Percentiles rank a stretch among this genome's conserved stretches.
Evolutionary conservation across 2,329 filamentous ascomycete species (phyloP).

Genomic region (Penicillium polonicum): DNA sequence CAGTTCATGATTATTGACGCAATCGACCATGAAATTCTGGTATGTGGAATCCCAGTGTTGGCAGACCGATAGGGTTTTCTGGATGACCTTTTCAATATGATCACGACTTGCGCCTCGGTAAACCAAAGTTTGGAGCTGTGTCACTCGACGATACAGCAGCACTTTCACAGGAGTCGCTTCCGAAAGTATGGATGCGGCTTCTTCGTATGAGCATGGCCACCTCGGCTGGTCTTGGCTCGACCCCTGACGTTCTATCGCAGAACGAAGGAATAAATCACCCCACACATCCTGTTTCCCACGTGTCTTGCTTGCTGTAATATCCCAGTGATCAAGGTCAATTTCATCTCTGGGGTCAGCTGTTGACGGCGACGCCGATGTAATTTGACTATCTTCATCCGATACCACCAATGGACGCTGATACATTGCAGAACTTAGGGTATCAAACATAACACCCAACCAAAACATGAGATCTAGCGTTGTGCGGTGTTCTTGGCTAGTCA

Average conservation of each 20-base stretch:
- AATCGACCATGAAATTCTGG: constrained; percentile 53
- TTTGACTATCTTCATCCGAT: constrained; percentile 48
- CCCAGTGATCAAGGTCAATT: constrained; percentile 13
- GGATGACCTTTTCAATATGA: constrained; percentile 51
- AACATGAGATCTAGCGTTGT: constrained; percentile 55
- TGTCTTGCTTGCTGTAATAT: constrained; percentile 1
- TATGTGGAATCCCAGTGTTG: constrained; percentile 57
- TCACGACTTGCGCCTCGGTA: constrained; percentile 40
- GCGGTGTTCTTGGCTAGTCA: constrained; percentile 32
- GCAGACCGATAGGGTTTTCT: constrained; percentile 51
- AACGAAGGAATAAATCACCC: constrained; percentile 40
- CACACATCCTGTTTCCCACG: constrained; percentile 33
- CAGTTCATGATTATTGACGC: constrained; percentile 50
- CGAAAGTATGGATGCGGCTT: constrained; percentile 51
- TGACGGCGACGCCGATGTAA: constrained; percentile 20
- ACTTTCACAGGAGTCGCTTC: constrained; percentile 60
- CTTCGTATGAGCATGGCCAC: constrained; percentile 58
- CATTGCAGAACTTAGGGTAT: constrained; percentile 57
- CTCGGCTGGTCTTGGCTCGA: constrained; percentile 27
- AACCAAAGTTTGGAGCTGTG: constrained; percentile 55
- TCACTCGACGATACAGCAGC: constrained; percentile 57
- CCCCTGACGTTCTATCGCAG: constrained; percentile 8
- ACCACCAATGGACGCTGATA: constrained; percentile 48
- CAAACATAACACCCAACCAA: constrained; percentile 61
- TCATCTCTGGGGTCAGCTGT: not conserved